Conservation (phyloP, 805 yeast genomes). For the Suhomyces canberraensis region DNA sequence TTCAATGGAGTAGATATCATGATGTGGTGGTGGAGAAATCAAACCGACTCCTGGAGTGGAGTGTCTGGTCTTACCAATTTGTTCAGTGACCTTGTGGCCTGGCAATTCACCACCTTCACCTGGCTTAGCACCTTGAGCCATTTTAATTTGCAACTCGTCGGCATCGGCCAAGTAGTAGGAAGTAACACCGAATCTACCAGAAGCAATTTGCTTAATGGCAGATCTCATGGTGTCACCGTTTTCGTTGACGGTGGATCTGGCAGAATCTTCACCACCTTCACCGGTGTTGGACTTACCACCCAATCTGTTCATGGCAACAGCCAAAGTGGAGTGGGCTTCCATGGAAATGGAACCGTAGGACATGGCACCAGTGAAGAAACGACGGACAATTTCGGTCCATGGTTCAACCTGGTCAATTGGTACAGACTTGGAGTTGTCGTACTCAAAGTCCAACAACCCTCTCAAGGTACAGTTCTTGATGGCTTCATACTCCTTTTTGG, state of each 20-base stretch:
- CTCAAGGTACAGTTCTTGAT: slow-evolving; percentile 89
- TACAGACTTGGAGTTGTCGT: slow-evolving; percentile 62
- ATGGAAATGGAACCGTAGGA: slow-evolving; percentile 97
- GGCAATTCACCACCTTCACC: slow-evolving; percentile 99
- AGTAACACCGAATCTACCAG: slow-evolving; percentile 97
- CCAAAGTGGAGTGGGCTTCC: slow-evolving; percentile 97
- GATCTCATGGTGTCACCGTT: slow-evolving; percentile 98
- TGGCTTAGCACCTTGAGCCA: slow-evolving; percentile 99
- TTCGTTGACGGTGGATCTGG: slow-evolving; percentile 71
- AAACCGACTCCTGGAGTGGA: slow-evolving; percentile 96
- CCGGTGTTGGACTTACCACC: slow-evolving; percentile 99
- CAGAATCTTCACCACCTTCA: slow-evolving; percentile 99
- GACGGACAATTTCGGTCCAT: slow-evolving; percentile 97
- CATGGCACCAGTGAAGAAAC: slow-evolving; percentile 99
- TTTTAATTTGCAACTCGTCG: slow-evolving; percentile 94
- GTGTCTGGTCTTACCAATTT: slow-evolving; percentile 92
- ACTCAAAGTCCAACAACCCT: slow-evolving; percentile 91
- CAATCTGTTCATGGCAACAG: slow-evolving; percentile 96
- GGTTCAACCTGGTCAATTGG: slow-evolving; percentile 99
- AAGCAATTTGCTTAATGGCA: slow-evolving; percentile 97
- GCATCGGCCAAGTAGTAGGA: slow-evolving; percentile 93
- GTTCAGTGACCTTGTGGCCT: slow-evolving; percentile 83
- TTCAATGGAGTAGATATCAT: slow-evolving; percentile 96
- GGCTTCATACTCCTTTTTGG: slow-evolving; percentile 87
- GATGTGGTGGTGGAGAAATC: slow-evolving; percentile 98